These are phyloP conservation scores for Stromatinia cepivora DNA, from an alignment of 2,329 filamentous ascomycete species.

Conservation along the genomic window DNA sequence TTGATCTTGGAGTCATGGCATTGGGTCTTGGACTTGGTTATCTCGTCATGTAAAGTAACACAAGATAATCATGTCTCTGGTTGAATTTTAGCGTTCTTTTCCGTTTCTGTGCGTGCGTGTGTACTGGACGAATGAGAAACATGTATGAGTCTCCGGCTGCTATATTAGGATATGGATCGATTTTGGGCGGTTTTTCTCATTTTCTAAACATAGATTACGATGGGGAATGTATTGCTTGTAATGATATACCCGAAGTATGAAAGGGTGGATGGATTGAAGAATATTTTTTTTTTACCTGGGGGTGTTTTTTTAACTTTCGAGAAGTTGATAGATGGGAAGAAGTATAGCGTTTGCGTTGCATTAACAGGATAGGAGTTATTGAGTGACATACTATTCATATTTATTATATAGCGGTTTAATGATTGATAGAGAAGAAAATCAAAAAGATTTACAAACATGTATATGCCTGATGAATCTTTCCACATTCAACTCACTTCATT, in stretches of 20 bases:
- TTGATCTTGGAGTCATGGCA: slow-evolving; percentile 37
- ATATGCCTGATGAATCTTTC: background rate
- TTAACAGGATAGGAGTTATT: slow-evolving; percentile 3
- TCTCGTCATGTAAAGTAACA: slow-evolving; percentile 39
- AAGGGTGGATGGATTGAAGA: background rate
- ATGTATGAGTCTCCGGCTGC: background rate
- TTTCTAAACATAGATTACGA: background rate
- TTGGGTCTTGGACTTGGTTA: slow-evolving; percentile 40
- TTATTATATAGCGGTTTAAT: slow-evolving; percentile 2
- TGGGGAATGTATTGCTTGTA: background rate
- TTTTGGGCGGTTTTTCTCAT: background rate
- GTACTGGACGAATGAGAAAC: background rate
- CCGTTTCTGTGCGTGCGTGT: background rate
- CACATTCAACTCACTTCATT: background rate
- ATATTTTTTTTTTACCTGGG: background rate
- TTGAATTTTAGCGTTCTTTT: background rate
- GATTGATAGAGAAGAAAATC: background rate
- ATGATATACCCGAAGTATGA: slow-evolving; percentile 5
- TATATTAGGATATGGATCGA: background rate
- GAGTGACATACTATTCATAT: background rate
- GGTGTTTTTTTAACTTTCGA: background rate
- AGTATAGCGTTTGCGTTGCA: background rate
- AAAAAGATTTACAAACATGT: background rate
- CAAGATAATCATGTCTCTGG: background rate
- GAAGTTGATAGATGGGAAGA: background rate